These are phyloP conservation scores for Epichloe glyceriae DNA, from an alignment of 2,329 filamentous ascomycete species.

Conservation along the genomic window DNA sequence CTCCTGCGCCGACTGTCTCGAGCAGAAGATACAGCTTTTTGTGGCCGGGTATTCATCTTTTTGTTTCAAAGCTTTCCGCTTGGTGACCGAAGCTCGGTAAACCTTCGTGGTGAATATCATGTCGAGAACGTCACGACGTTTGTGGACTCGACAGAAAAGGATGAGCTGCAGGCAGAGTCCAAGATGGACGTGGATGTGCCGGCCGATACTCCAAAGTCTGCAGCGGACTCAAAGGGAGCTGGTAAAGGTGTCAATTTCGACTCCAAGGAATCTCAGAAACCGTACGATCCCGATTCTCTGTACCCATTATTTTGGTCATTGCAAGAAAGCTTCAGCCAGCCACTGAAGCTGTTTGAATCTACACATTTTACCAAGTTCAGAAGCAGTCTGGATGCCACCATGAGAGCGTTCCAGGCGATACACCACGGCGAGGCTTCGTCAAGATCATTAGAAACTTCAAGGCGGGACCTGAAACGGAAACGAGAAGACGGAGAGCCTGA, in stretches of 20 bases:
- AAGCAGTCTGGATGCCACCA: conserved; percentile 55
- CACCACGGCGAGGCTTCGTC: conserved; percentile 34
- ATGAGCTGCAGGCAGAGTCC: conserved; percentile 8
- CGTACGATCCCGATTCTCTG: conserved; percentile 54
- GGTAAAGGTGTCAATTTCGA: conserved; percentile 29
- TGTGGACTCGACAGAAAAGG: conserved; percentile 29
- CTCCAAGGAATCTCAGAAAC: conserved; percentile 34
- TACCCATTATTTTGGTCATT: conserved; percentile 93
- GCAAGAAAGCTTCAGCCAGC: conserved; percentile 84
- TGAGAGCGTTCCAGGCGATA: conserved; percentile 39
- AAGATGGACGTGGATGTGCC: conserved; percentile 55
- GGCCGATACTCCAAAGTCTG: conserved; percentile 18
- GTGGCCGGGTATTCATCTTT: conserved; percentile 94
- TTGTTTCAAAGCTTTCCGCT: conserved; percentile 96
- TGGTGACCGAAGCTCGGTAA: conserved; percentile 94
- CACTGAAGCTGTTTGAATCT: conserved; percentile 65
- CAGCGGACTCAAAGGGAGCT: conserved; percentile 6
- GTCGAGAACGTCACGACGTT: conserved; percentile 89
- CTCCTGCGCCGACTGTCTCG: conserved; percentile 85
- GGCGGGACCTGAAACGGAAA: conserved; percentile 59
- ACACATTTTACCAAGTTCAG: conserved; percentile 70
- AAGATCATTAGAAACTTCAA: conserved; percentile 49
- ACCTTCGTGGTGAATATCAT: conserved; percentile 90
- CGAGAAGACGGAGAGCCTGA: conserved; percentile 40
- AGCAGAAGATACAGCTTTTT: conserved; percentile 94